Evolutionary conservation across 768 basidiomycete species (phyloP), one percentile per base, ranked within the genome.

Genomic region (Phanerodontia chrysosporium): DNA sequence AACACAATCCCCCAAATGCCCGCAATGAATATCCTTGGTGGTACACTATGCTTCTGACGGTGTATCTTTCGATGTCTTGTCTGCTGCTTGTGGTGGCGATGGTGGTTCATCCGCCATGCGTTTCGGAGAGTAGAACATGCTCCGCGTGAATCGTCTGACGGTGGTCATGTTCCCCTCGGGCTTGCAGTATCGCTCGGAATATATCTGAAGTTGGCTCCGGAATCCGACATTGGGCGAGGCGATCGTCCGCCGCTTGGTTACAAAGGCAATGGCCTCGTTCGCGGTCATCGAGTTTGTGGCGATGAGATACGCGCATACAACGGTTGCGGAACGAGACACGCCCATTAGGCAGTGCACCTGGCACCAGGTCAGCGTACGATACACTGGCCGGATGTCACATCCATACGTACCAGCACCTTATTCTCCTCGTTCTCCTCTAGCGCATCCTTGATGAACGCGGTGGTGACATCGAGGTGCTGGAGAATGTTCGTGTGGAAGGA

Each of bases 321-420:
- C 80, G 4, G 87, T 90, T 0, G 90, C 80, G 45, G 87, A 89
- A 24, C 90, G 80, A 64, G 87, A 89, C 58, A 90, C 79, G 44
- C 90, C 90, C 71, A 85, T 83, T 42, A 84, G 71, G 68, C 90
- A 92, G 69, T 92, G 90, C 13, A 92, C 87, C 88, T 90, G 63
- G 21, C 36, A 29, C 35, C 56, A 14, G 45, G 49, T 51, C 49
- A 35, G 27, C 18, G 16, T 13, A 42, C 32, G 46, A 59, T 51
- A 42, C 22, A 57, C 36, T 28, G 29, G 49, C 24, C 28, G 61
- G 21, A 42, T 21, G 30, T n/a, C 45, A 48, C 29, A 28, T 49
- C 53, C 45, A 45, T n/a, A 69, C 83, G 62, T 61, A 85, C 83
- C 64, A 85, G 67, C 10, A 85, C 82, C 46, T 74, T 76, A 62